Evolutionary conservation across 2,329 filamentous ascomycete genomes (phyloP), one percentile per base, ranked within the genome.

Genomic region (Arthrobotrys iridis): DNA sequence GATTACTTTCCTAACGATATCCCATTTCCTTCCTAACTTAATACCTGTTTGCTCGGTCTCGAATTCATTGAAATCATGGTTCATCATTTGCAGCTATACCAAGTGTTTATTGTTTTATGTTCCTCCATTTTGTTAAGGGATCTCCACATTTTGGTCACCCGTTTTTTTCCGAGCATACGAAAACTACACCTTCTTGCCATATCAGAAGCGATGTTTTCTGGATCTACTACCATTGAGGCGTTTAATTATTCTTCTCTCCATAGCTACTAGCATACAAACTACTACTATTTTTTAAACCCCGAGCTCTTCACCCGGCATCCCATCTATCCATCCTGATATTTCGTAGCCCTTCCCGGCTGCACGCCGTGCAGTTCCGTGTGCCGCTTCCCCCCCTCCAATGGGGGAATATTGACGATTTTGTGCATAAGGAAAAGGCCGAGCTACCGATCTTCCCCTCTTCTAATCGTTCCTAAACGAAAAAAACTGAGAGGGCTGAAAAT

Each of bases 251-350:
- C 18, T 10, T 24, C 7, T 50, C 50, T 37, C 58, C 41, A 55
- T 55, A 52, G 48, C 24, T 46, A 28, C 7, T 43, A 43, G 5
- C 20, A 43, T n/a, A 43, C n/a, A 43, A n/a, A 6, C 5, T 15
- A 43, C 15, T 62, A 48, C 15, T 33, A 15, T 65, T 24, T 20
- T 6, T 43, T 67, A n/a, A n/a, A n/a, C n/a, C 40, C 52, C 57
- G 65, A 70, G 65, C 65, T 70, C 65, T 58, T 62, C 65, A 55
- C 20, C 55, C 33, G 45, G 40, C 64, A 59, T 41, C 35, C 33
- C 35, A 57, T 48, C 33, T 18, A 43, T 43, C 46, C 28, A 43
- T 59, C 55, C 52, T 10, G 30, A 15, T 6, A 18, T n/a, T 28
- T 33, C 18, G 26, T 35, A 45, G 24, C n/a, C 57, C 24, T 20